Conservation (phyloP, 2,329 filamentous ascomycete species). For the Fusarium albosuccineum region DNA sequence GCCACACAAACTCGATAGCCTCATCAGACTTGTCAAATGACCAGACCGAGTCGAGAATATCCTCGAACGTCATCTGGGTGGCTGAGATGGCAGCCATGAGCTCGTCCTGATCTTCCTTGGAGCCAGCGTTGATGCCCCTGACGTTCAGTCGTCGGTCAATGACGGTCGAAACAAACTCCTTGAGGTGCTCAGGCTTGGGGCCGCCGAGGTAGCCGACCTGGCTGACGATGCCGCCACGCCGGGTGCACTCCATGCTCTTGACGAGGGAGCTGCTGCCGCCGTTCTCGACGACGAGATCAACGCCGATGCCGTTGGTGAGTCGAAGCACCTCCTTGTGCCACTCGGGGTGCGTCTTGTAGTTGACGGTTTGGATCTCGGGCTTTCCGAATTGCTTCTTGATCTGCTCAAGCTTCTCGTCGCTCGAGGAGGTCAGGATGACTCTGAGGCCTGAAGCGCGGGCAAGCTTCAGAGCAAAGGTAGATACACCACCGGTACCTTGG, state of each 20-base stretch:
- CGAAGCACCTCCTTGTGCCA: slow-evolving; percentile 61
- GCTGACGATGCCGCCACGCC: slow-evolving; percentile 57
- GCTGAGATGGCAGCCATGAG: slow-evolving; percentile 52
- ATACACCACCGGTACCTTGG: slow-evolving; percentile 57
- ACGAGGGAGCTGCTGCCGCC: slow-evolving; percentile 55
- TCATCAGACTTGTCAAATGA: slow-evolving; percentile 57
- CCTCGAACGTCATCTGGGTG: slow-evolving; percentile 52
- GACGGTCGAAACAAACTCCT: slow-evolving; percentile 51
- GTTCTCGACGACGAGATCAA: slow-evolving; percentile 63
- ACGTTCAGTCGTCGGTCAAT: slow-evolving; percentile 55
- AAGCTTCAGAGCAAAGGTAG: slow-evolving; percentile 55
- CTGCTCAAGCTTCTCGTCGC: slow-evolving; percentile 60
- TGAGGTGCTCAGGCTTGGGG: slow-evolving; percentile 46
- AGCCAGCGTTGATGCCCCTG: slow-evolving; percentile 56
- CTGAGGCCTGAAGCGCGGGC: slow-evolving; percentile 65
- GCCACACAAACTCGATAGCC: slow-evolving; percentile 57
- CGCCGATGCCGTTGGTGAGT: slow-evolving; percentile 58
- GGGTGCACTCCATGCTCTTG: slow-evolving; percentile 55
- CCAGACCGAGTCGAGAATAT: slow-evolving; percentile 55
- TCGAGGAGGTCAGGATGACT: slow-evolving; percentile 65
- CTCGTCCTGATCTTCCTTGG: slow-evolving; percentile 56
- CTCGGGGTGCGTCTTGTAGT: slow-evolving; percentile 60
- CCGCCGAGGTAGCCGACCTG: slow-evolving; percentile 58
- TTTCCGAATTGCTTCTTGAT: slow-evolving; percentile 56
- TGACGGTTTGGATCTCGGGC: slow-evolving; percentile 61